Conservation (phyloP, 192 early-diverging fungal species). For the Dissophora globulifera region DNA sequence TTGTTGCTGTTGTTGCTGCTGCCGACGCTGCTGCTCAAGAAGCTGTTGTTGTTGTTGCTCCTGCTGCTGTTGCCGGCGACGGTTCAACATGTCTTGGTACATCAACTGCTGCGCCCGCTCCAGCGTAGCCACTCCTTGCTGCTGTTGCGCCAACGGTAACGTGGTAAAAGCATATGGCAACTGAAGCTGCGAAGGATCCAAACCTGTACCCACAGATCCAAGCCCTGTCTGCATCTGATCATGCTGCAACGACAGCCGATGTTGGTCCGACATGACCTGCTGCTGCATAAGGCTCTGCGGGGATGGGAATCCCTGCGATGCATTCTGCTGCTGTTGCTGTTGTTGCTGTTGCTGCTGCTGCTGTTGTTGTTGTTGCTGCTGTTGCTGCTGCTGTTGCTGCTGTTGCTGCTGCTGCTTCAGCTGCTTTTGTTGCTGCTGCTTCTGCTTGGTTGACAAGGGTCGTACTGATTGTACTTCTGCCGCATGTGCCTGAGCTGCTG, state of each 20-base stretch:
- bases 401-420: conserved; percentile 21
- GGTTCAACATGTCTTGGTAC: conserved; percentile 51
- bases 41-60: conserved; percentile 25
- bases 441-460: conserved; percentile 38
- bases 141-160: conserved; percentile 43
- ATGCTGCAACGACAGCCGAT: conserved; percentile 21
- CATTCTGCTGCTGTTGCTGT: background rate
- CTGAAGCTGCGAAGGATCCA: conserved; percentile 46
- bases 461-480: conserved; percentile 21
- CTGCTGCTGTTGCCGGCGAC: conserved; percentile 48
- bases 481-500: conserved; percentile 27
- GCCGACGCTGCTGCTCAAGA: conserved; percentile 21
- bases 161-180: conserved; percentile 49
- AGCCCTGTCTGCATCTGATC: conserved; percentile 35
- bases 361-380: conserved; percentile 47
- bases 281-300: conserved; percentile 45
- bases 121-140: conserved; percentile 48
- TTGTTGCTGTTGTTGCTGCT: conserved; percentile 30
- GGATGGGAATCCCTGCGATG: conserved; percentile 19
- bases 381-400: conserved; percentile 31
- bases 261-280: conserved; percentile 28
- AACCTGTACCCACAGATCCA: conserved; percentile 15
- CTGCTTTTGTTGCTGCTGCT: conserved; percentile 35
- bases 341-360: conserved; percentile 22
- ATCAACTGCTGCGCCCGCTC: conserved; percentile 49